These are phyloP conservation scores for Pisolithus tinctorius DNA, from an alignment of 768 basidiomycete species.

Conservation along the genomic window DNA sequence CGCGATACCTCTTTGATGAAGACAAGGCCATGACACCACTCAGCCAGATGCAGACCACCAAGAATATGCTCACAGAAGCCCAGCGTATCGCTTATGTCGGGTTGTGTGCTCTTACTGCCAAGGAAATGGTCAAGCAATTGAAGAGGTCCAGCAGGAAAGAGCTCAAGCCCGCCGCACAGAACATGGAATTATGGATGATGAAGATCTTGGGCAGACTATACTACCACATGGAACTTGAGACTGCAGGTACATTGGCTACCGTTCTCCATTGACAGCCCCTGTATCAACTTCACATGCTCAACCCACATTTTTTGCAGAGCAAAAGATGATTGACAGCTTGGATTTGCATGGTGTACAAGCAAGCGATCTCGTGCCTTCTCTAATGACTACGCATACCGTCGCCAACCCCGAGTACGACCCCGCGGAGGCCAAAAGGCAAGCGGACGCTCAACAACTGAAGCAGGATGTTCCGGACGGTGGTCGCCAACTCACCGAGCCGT, in stretches of 20 bases:
- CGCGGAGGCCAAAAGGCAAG: conserved; percentile 53
- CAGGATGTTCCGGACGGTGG: conserved; percentile 15
- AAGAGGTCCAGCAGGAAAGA: conserved; percentile 47
- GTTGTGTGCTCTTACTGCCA: conserved; percentile 75
- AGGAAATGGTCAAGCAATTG: conserved; percentile 71
- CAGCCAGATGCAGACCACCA: conserved; percentile 97
- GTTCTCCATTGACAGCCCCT: conserved; percentile 6
- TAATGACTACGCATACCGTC: conserved; percentile 97
- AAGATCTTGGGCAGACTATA: conserved; percentile 98
- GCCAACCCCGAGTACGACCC: conserved; percentile 98
- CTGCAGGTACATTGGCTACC: conserved; percentile 56
- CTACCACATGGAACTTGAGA: conserved; percentile 98
- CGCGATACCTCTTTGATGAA: conserved; percentile 93
- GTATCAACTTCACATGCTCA: conserved; percentile 18
- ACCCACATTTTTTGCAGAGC: conserved; percentile 51
- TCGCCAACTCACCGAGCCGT: conserved; percentile 10
- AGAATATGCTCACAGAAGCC: conserved; percentile 90
- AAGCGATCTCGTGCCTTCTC: conserved; percentile 82
- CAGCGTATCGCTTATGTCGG: conserved; percentile 98
- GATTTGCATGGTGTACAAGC: conserved; percentile 86
- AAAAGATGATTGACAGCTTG: conserved; percentile 97
- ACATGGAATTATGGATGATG: conserved; percentile 84
- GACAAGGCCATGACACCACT: conserved; percentile 99
- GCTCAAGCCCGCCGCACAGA: conserved; percentile 62
- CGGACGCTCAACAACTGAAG: conserved; percentile 19